Base-by-base conservation (phyloP, 805 yeast genomes). In the Pichia manshurica region DNA sequence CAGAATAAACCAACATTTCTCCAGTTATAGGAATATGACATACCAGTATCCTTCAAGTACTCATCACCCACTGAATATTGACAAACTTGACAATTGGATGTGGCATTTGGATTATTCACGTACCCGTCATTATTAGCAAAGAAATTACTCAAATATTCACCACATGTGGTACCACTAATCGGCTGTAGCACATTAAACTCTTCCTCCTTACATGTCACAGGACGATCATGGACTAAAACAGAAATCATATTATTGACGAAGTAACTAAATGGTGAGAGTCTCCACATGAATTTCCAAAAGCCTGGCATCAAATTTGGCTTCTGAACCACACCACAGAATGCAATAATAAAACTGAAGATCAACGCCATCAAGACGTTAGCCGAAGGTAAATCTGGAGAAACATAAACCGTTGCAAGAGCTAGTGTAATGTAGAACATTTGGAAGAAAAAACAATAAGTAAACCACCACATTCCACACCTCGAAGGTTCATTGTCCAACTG, bases 231-330 rank as follows among this genome's bases (percentile, higher is more conserved):
- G 45, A 74, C 70, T 25, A 61, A 65, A 28, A 67, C 70, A 37
- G 80, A 67, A 51, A 83, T 68, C 45, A 78, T 71, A 42, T 54
- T 59, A 52, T 78, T 79, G 48, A 86, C 69, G 61, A 82, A 77
- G 60, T 87, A 87, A 1, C 91, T 84, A 65, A 75, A 75, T 13
- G 85, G 95, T 22, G 87, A 81, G 17, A 71, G 72, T 55, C 83
- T 76, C 76, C 84, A 82, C 89, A 87, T 84, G 62, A 84, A 87
- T 42, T 76, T 79, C 95, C 95, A 87, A 70, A 87, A 87, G 1
- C 86, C 81, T 12, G 95, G 93, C 81, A 85, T 75, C 45, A 71
- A 65, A 3, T 51, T 33, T 5, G 66, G 66, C 19, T 80, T 78
- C 57, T 81, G 87, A 49, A 81, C 68, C 47, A 83, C 82, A 68